Base-by-base conservation (phyloP, 768 basidiomycete species). In the Daedaleopsis sinensis region DNA sequence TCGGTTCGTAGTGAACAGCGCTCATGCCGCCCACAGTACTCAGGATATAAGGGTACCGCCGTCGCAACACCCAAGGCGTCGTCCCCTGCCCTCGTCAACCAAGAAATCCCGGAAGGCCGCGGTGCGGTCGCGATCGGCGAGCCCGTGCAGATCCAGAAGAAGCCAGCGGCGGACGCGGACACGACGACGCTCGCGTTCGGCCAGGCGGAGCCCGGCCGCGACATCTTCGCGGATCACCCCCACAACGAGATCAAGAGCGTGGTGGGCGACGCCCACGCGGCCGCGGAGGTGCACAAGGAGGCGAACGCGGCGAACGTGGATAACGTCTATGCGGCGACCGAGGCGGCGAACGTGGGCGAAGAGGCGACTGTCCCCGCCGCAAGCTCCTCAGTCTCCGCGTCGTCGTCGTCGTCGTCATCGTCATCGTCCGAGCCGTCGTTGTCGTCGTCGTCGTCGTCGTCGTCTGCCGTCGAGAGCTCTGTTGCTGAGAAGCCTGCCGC, bases 201-300 rank as follows among this genome's bases (percentile, higher is more conserved):
- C 12, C 82, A 84, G 57, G 76, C 89, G 0, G 91, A 91, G 66
- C 92, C 93, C 0, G 92, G 93, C 0, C 80, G 75, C 16, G 87
- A 94, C 69, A 79, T 93, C 59, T 94, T 94, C 67, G 89, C 80
- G 0, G 81, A 78, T 35, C 75, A 80, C 37, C 77, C 75, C 1
- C 75, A 72, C 18, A 78, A 78, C 50, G 80, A 84, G 7, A 69
- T 77, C 50, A 83, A 82, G 74, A 89, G 87, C 65, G 70, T 76
- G 51, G 58, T 23, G 13, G 44, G 19, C 32, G 54, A 52, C 23
- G 46, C 38, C 7, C 27, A 32, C 27, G 50, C 50, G 39, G 7
- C 51, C 49, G 10, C 38, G 39, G 21, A 27, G 5, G 50, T 24
- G 16, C 52, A 50, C 5, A 12, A 10, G 24, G 56, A 53, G 5